phyloP scores from a whole-genome alignment of 495 filamentous ascomycete genomes.

The Stereocaulon alpinum region DNA sequence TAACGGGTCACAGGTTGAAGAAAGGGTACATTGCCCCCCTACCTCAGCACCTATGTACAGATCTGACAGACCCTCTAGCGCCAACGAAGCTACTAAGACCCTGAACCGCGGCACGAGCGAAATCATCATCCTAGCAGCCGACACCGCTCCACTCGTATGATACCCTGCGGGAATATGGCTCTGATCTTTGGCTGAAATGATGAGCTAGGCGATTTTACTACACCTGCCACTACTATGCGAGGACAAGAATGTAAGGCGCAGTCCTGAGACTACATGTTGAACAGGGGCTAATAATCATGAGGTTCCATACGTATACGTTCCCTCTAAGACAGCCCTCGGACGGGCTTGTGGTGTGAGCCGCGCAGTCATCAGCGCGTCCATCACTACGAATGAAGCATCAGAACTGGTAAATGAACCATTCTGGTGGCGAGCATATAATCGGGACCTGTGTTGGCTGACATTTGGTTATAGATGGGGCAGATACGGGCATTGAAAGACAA shows the following conservation, averaged over 20 bases:
- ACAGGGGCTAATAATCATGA: background rate
- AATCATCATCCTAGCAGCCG: conserved; percentile 79
- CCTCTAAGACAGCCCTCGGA: conserved; percentile 49
- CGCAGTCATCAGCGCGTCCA: conserved; percentile 57
- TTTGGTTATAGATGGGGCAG: conserved; percentile 44
- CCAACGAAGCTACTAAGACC: conserved; percentile 61
- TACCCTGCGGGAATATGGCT: background rate
- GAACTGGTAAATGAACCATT: conserved; percentile 42
- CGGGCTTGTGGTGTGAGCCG: conserved; percentile 28
- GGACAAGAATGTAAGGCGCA: conserved; percentile 57
- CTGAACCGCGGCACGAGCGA: conserved; percentile 83
- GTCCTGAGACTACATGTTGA: background rate
- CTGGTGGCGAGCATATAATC: too few relatives aligned
- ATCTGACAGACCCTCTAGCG: conserved; percentile 4
- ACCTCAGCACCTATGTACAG: background rate
- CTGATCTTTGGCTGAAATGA: conserved; percentile 7
- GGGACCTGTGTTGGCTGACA: too few relatives aligned
- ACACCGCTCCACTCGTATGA: conserved; percentile 60
- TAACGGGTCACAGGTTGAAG: conserved; percentile 67
- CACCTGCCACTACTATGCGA: conserved; percentile 70
- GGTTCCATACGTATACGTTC: conserved; percentile 43
- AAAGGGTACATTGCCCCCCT: conserved; percentile 45
- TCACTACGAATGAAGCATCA: conserved; percentile 87
- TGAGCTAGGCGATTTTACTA: conserved; percentile 55
- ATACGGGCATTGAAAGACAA: conserved; percentile 80